Conservation (phyloP, 2,329 filamentous ascomycete genomes). For the Penicillium rolfsii region DNA sequence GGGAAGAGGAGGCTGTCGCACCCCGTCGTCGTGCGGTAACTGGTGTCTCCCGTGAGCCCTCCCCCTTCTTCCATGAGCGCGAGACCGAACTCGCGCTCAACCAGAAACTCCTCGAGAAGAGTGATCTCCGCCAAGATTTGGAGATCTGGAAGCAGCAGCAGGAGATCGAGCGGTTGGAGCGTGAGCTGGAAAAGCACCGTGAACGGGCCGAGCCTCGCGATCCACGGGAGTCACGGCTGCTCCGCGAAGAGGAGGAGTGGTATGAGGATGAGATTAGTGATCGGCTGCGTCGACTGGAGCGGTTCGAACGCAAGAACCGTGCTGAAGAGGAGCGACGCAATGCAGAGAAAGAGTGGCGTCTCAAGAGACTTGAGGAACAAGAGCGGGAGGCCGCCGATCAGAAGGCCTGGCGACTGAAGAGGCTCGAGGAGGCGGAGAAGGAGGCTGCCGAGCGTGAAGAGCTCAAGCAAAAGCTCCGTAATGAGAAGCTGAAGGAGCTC, state of each 20-base stretch:
- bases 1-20: slow-evolving; percentile 32
- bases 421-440: slow-evolving; percentile 36
- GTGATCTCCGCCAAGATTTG: slow-evolving; percentile 40
- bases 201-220: slow-evolving; percentile 30
- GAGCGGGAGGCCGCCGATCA: slow-evolving; percentile 38
- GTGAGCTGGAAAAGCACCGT: slow-evolving; percentile 35
- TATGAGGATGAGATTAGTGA: slow-evolving; percentile 47
- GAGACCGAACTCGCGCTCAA: slow-evolving; percentile 41
- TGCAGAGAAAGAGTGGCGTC: slow-evolving; percentile 22
- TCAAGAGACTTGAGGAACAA: slow-evolving; percentile 33
- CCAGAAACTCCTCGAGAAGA: slow-evolving; percentile 40
- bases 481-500: slow-evolving; percentile 38
- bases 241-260: slow-evolving; percentile 48
- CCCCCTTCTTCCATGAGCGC: slow-evolving; percentile 38
- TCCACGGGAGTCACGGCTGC: slow-evolving; percentile 32
- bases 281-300: slow-evolving; percentile 42
- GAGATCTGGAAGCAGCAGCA: slow-evolving; percentile 41
- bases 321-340: slow-evolving; percentile 28
- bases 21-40: slow-evolving; percentile 29
- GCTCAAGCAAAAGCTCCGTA: slow-evolving; percentile 34
- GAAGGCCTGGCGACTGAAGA: slow-evolving; percentile 22
- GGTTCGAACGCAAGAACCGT: slow-evolving; percentile 44
- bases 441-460: slow-evolving; percentile 40
- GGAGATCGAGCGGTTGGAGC: slow-evolving; percentile 42
- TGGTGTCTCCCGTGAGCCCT: slow-evolving; percentile 32